A percentile compares a stretch with the other conserved stretches of the same genome.
Evolutionary conservation across 2,329 filamentous ascomycete genomes (phyloP).

Genomic region (Colletotrichum tabaci): DNA sequence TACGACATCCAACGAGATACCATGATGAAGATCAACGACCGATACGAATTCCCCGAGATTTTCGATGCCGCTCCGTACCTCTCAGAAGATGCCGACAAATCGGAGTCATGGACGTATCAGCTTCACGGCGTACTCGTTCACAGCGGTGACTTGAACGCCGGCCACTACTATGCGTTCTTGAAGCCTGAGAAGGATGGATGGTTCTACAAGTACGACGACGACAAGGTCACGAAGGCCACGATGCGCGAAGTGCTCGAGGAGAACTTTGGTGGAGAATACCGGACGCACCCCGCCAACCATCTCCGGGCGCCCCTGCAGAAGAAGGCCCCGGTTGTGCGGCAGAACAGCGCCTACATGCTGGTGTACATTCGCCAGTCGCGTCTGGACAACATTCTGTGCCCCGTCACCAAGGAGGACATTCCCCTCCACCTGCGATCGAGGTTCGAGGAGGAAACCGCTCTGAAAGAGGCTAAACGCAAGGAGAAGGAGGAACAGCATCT

Average conservation of each 20-base stretch:
- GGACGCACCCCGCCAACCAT: conserved; percentile 60
- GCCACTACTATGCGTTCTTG: conserved; percentile 97
- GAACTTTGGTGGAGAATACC: conserved; percentile 94
- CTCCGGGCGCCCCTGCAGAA: conserved; percentile 65
- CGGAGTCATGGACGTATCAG: conserved; percentile 92
- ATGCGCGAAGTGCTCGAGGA: conserved; percentile 94
- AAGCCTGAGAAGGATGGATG: conserved; percentile 93
- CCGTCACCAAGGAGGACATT: conserved; percentile 83
- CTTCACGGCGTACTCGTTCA: conserved; percentile 96
- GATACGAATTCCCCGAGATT: conserved; percentile 88
- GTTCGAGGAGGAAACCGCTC: conserved; percentile 85
- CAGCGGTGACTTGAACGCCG: conserved; percentile 95
- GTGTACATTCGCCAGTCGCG: conserved; percentile 94
- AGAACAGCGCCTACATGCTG: conserved; percentile 97
- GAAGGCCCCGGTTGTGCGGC: conserved; percentile 72
- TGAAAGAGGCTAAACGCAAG: conserved; percentile 82
- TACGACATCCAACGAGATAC: conserved; percentile 96
- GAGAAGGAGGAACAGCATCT: conserved; percentile 96
- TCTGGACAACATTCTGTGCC: conserved; percentile 85
- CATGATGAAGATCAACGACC: conserved; percentile 99
- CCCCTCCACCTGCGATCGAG: conserved; percentile 80
- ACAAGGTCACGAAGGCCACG: conserved; percentile 95
- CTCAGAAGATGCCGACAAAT: conserved; percentile 86
- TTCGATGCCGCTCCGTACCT: conserved; percentile 91
- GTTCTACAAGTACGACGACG: conserved; percentile 98